Conservation (phyloP, 23 red algal species). For the Gracilaria vermiculophylla region DNA sequence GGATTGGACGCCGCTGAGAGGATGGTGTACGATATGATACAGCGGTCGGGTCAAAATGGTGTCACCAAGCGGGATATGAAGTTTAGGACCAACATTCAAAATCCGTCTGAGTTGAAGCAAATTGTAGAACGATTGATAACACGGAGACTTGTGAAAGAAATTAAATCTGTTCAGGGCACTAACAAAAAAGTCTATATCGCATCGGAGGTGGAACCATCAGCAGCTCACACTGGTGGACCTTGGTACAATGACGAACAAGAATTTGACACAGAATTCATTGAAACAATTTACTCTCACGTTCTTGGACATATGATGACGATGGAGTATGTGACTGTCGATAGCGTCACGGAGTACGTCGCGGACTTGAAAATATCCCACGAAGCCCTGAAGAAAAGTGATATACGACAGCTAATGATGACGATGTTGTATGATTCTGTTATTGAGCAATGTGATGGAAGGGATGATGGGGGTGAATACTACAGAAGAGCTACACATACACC, state of each 20-base stretch:
- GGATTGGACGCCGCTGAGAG: conserved; percentile 53
- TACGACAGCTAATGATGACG: conserved; percentile 44
- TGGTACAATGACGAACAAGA: conserved; percentile 69
- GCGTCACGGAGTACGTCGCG: conserved; percentile 40
- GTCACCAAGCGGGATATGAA: conserved; percentile 44
- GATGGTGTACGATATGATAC: conserved; percentile 55
- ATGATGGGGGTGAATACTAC: conserved; percentile 40
- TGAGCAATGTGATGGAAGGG: conserved; percentile 44
- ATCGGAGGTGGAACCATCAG: conserved; percentile 49
- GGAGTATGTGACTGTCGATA: conserved; percentile 38
- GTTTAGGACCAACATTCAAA: conserved; percentile 67
- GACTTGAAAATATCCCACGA: conserved; percentile 57
- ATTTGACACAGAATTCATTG: conserved; percentile 56
- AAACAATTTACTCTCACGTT: conserved; percentile 44
- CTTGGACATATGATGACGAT: conserved; percentile 12
- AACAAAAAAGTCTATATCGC: conserved; percentile 63
- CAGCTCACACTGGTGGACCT: conserved; percentile 50
- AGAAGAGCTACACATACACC: conserved; percentile 6
- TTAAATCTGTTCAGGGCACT: conserved; percentile 55
- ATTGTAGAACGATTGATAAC: conserved; percentile 49
- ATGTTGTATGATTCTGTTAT: conserved; percentile 57
- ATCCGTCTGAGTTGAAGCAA: conserved; percentile 56
- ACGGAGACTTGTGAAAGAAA: conserved; percentile 49
- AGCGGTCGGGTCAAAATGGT: conserved; percentile 29
- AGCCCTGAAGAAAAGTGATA: conserved; percentile 34